phyloP scores from a whole-genome alignment of 306 rosid species.

The Fagus sylvatica region DNA sequence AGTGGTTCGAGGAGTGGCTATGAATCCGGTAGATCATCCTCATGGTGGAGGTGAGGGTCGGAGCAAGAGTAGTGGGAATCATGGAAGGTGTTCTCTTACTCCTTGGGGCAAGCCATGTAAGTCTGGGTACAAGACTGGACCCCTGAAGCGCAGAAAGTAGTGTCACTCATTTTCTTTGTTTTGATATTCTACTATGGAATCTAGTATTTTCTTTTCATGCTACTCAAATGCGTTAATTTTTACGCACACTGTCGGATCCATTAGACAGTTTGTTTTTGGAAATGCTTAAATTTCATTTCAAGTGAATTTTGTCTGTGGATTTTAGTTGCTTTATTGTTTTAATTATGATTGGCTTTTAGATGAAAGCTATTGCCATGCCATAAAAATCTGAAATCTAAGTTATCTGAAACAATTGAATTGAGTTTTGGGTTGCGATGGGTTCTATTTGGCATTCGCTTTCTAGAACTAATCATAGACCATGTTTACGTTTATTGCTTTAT shows the following conservation, averaged over 20 bases:
- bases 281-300: background rate
- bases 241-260: background rate
- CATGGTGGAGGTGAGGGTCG: constrained; percentile 92
- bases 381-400: background rate
- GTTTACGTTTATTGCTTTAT: background rate
- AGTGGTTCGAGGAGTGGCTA: constrained; percentile 80
- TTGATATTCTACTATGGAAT: constrained; percentile 14
- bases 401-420: background rate
- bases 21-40: constrained; percentile 87
- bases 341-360: background rate
- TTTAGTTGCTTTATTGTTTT: background rate
- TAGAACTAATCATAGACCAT: no score
- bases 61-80: constrained; percentile 70
- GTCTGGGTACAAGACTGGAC: constrained; percentile 81
- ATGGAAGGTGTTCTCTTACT: constrained; percentile 55
- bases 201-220: constrained; percentile 8
- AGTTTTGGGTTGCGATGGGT: background rate
- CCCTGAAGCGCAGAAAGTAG: constrained; percentile 60
- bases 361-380: background rate
- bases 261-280: background rate
- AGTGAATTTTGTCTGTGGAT: background rate
- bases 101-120: constrained; percentile 90
- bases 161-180: constrained; percentile 5
- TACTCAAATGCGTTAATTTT: background rate
- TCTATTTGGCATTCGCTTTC: no score